Base-by-base conservation (phyloP, 306 rosid species). In the Morella rubra region DNA sequence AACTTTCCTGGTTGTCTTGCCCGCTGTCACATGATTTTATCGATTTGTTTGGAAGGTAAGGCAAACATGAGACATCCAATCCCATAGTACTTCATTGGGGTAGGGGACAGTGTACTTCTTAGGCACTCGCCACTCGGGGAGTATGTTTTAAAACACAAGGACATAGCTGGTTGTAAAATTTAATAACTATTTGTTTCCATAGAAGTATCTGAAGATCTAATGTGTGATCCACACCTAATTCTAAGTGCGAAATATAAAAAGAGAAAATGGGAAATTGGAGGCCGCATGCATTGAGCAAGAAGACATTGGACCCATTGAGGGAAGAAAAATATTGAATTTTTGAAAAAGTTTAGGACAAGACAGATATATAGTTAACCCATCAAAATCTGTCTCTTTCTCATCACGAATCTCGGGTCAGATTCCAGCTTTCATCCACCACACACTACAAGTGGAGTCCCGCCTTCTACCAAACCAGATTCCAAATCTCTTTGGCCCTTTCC, bases 401-500 rank as follows among this genome's bases (percentile, higher is more conserved):
- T 7, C 50, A 32, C 37, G 37, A 2, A 12, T 20, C 32, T 42
- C 37, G 12, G 62, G 9, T 6, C 45, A 75, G 81, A 76, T 72
- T 81, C 86, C 83, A 84, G 73, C 83, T 84, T 79, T 84, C 77
- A 76, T 78, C 86, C 86, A 77, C 86, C 69, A 76, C 60, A 44
- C 44, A 40, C 59, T 50, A 15, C 72, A 52, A 77, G 69, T 75
- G 72, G 60, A 24, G 49, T 58, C 22, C 69, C 76, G 73, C 73
- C 76, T 52, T 47, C 85, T 42, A 20, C 78, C 85, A 78, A 73
- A 60, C 24, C 0, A 73, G 44, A 65, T 81, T 69, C 76, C 71
- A 65, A 60, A 77, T 14, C 10, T 0, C 27, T 52, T 14, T 44
- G n/a, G 56, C 15, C 54, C 13, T 18, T 5, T 0, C 11, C 3